These are phyloP conservation scores for Sporothrix variecibatus DNA, from an alignment of 2,329 filamentous ascomycete species.

Conservation along the genomic window DNA sequence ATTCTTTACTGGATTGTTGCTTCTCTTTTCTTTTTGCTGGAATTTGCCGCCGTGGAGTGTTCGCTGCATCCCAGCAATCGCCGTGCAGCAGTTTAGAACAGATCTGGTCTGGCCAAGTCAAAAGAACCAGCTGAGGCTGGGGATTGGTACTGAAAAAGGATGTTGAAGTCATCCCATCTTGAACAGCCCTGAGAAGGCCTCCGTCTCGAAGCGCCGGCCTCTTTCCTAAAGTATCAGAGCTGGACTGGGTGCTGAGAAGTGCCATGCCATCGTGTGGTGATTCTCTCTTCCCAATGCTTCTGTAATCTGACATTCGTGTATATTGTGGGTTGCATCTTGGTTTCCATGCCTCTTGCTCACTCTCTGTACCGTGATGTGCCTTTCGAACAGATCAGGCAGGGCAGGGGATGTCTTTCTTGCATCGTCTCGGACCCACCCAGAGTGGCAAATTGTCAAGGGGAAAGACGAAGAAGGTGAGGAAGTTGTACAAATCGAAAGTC, in stretches of 20 bases:
- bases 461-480: neutral
- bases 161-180: constrained; percentile 1
- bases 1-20: neutral
- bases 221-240: constrained; percentile 1
- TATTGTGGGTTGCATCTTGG: constrained; percentile 1
- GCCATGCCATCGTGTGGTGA: neutral
- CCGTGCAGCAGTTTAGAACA: neutral
- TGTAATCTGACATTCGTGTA: neutral
- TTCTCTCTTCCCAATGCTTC: neutral
- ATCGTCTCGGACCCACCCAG: neutral
- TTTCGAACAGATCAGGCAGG: neutral
- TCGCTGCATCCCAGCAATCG: neutral
- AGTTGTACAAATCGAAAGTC: neutral
- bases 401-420: neutral
- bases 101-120: neutral
- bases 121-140: constrained; percentile 11
- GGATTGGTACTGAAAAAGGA: neutral
- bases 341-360: constrained; percentile 8
- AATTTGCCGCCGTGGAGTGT: neutral
- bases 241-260: constrained; percentile 3
- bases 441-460: constrained; percentile 8
- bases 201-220: constrained; percentile 22
- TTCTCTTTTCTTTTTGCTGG: neutral
- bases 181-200: constrained; percentile 12
- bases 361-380: neutral